A percentile compares a stretch with the other conserved stretches of the same genome.
Conservation (phyloP, 1,284 basidiomycete species). For the Rhodotorula sp. region DNA sequence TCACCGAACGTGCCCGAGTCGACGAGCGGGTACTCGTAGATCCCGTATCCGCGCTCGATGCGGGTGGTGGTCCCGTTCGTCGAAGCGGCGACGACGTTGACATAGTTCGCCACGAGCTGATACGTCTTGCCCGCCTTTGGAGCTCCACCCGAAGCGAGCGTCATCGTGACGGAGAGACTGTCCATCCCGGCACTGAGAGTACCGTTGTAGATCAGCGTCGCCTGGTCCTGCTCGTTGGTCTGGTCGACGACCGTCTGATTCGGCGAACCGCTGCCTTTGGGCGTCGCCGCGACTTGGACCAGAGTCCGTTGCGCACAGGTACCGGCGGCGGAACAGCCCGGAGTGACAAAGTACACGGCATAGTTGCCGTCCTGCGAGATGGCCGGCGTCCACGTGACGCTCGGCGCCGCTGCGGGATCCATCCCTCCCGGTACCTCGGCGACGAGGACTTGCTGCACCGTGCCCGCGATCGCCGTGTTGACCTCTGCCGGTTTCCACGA, state of each 20-base stretch:
- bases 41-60: constrained; percentile 25
- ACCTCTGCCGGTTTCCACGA: constrained; percentile 33
- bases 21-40: constrained; percentile 36
- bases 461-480: constrained; percentile 61
- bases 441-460: constrained; percentile 70
- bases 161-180: constrained; percentile 36
- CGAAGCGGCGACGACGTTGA: constrained; percentile 58
- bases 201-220: constrained; percentile 65
- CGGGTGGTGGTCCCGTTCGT: constrained; percentile 28
- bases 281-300: constrained; percentile 79
- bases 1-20: constrained; percentile 35
- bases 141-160: constrained; percentile 60
- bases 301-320: constrained; percentile 79
- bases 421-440: constrained; percentile 68
- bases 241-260: constrained; percentile 67
- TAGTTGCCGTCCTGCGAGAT: constrained; percentile 85
- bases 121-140: constrained; percentile 65
- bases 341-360: constrained; percentile 77
- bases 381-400: constrained; percentile 85
- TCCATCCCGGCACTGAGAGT: constrained; percentile 72
- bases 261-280: constrained; percentile 57
- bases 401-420: constrained; percentile 60
- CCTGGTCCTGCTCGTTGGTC: constrained; percentile 65
- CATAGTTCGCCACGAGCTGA: constrained; percentile 74
- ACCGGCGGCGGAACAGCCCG: constrained; percentile 77